Conservation (phyloP, 1,284 basidiomycete genomes). For the Cystobasidiaceae sp. region DNA sequence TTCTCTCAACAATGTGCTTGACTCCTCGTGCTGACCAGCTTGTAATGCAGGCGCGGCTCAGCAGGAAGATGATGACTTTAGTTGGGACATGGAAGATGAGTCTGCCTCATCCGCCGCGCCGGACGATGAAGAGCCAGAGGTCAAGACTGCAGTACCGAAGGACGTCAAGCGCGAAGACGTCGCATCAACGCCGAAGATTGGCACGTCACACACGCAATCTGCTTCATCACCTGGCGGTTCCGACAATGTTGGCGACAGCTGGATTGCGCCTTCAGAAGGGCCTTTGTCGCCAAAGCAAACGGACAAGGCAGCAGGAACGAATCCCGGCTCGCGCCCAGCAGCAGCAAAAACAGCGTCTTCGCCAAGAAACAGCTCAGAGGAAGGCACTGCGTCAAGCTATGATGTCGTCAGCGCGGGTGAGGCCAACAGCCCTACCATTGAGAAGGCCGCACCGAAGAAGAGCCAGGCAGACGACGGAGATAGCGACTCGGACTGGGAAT, state of each 20-base stretch:
- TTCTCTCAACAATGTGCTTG: background rate
- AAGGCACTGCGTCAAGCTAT: conserved; percentile 35
- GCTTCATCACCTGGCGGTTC: background rate
- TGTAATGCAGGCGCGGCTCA: conserved; percentile 19
- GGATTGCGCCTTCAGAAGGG: background rate
- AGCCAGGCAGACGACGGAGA: conserved; percentile 27
- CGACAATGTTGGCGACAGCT: conserved; percentile 4
- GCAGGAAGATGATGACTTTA: conserved; percentile 40
- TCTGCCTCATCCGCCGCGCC: conserved; percentile 22
- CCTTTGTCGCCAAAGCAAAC: background rate
- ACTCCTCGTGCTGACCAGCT: background rate
- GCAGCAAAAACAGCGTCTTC: background rate
- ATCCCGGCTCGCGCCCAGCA: background rate
- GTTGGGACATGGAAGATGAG: conserved; percentile 43
- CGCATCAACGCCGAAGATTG: background rate
- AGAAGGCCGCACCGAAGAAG: background rate
- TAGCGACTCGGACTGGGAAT: conserved; percentile 42
- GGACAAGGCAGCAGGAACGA: background rate
- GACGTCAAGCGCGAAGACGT: background rate
- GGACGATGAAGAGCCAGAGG: background rate
- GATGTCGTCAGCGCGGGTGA: conserved; percentile 38
- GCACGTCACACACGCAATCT: background rate
- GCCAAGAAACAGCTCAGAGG: conserved; percentile 32
- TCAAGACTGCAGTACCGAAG: background rate
- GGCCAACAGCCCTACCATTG: conserved; percentile 26